Base-by-base conservation (phyloP, 1,139 yeast species). In the Scheffersomyces illinoinensis region DNA sequence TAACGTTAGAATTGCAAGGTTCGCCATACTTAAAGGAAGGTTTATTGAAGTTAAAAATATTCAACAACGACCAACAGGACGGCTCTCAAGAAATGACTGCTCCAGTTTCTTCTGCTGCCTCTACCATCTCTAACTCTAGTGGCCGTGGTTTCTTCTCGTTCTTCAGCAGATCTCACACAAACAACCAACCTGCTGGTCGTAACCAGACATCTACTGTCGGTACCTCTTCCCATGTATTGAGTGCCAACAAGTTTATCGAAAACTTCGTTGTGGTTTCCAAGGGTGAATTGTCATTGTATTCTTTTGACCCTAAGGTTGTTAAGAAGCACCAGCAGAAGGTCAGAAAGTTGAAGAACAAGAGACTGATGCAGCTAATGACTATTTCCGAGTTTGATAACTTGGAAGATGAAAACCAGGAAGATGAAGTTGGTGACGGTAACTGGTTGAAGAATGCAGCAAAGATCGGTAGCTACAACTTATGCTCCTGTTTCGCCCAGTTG, bases 11-110 rank as follows among this genome's bases (percentile, higher is more conserved):
- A 64, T 77, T 87, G 53, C 81, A 83, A 57, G 96, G 95, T 0
- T 85, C 93, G 1, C 96, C 96, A 1, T 90, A 91, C 84, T 83
- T 88, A 59, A 89, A 90, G 68, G 96, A 90, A 74, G 96, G 96
- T 0, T 71, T 90, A 53, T 77, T 89, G 62, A 82, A 85, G 64
- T 78, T 82, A 67, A 83, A 80, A 63, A 75, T 82, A 19, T 68
- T 78, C 56, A 73, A 83, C 63, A 77, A 79, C 63, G 84, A 76
- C 68, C 72, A 73, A 64, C 75, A 73, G 50, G 82, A 81, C 61
- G 70, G 71, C 50, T 59, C 64, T 18, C 50, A 60, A 7, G 61
- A 64, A 24, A 68, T 68, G 19, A 57, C 68, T 12, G 64, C 68
- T 26, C 57, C 56, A 17, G 64, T 60, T 20, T 65, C 74, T n/a